phyloP scores from a whole-genome alignment of 139 green algal species.

The Picochlorum sp. region DNA sequence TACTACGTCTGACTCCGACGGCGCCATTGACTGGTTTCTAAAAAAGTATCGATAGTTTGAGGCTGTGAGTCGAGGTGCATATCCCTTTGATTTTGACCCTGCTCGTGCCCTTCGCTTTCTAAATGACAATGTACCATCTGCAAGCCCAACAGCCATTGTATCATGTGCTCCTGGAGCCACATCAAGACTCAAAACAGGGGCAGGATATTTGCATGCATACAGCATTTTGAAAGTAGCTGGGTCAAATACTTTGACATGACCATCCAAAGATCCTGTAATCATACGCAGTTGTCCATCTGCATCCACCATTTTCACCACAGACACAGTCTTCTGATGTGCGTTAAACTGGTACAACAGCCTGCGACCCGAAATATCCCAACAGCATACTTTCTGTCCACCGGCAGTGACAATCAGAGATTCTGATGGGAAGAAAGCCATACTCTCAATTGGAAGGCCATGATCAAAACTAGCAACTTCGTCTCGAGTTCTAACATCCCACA shows the following conservation, averaged over 20 bases:
- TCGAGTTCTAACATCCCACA: slow-evolving; percentile 72
- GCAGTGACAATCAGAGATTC: slow-evolving; percentile 62
- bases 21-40: slow-evolving; percentile 51
- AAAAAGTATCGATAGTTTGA: slow-evolving; percentile 78
- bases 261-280: slow-evolving; percentile 82
- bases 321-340: slow-evolving; percentile 95
- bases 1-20: slow-evolving; percentile 39
- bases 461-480: slow-evolving; percentile 41
- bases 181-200: slow-evolving; percentile 63
- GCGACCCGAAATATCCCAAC: slow-evolving; percentile 82
- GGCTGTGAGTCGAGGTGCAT: slow-evolving; percentile 47
- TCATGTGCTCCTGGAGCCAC: slow-evolving; percentile 52
- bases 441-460: slow-evolving; percentile 76
- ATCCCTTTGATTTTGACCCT: slow-evolving; percentile 15
- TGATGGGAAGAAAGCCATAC: slow-evolving; percentile 65
- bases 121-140: slow-evolving; percentile 61
- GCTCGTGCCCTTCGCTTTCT: slow-evolving; percentile 29
- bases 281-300: slow-evolving; percentile 57
- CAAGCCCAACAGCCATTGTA: slow-evolving; percentile 77
- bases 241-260: slow-evolving; percentile 91
- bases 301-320: slow-evolving; percentile 48
- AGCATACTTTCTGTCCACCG: slow-evolving; percentile 63
- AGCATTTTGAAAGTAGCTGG: slow-evolving; percentile 66
- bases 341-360: slow-evolving; percentile 56
- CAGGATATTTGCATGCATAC: slow-evolving; percentile 67